These are phyloP conservation scores for Aeminium ludgeri DNA, from an alignment of 495 filamentous ascomycete genomes.

Conservation along the genomic window DNA sequence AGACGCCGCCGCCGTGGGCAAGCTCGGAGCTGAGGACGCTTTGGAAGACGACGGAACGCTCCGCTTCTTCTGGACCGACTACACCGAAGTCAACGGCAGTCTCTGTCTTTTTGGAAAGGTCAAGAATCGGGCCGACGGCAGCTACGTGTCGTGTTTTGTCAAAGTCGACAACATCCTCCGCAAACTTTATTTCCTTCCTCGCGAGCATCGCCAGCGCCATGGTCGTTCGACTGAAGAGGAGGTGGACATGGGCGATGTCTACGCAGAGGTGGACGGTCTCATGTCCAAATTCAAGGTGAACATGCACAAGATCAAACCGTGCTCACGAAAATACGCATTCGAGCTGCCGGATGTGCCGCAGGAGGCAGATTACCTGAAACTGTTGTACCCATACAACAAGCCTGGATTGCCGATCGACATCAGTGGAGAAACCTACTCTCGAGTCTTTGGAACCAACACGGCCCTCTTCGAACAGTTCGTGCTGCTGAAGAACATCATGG, in stretches of 20 bases:
- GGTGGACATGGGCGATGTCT: constrained; percentile 77
- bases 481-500: constrained; percentile 95
- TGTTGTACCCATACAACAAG: constrained; percentile 81
- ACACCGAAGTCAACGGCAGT: constrained; percentile 80
- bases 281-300: constrained; percentile 69
- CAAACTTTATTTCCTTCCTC: constrained; percentile 84
- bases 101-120: constrained; percentile 95
- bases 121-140: constrained; percentile 64
- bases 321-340: constrained; percentile 85
- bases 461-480: constrained; percentile 95
- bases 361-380: constrained; percentile 79
- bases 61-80: constrained; percentile 93
- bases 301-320: constrained; percentile 85
- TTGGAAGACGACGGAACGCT: constrained; percentile 83
- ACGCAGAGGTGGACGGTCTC: constrained; percentile 66
- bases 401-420: constrained; percentile 50
- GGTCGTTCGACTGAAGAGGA: constrained; percentile 60
- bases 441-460: constrained; percentile 87
- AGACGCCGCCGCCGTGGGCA: constrained; percentile 50
- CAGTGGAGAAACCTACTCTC: constrained; percentile 79
- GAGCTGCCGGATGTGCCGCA: constrained; percentile 75
- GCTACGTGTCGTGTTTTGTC: constrained; percentile 79
- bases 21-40: constrained; percentile 61
- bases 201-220: constrained; percentile 46
- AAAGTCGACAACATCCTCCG: constrained; percentile 90